These are phyloP conservation scores for Rhododendron williamsianum DNA, from an alignment of 148 eudicot genomes.

Conservation along the genomic window DNA sequence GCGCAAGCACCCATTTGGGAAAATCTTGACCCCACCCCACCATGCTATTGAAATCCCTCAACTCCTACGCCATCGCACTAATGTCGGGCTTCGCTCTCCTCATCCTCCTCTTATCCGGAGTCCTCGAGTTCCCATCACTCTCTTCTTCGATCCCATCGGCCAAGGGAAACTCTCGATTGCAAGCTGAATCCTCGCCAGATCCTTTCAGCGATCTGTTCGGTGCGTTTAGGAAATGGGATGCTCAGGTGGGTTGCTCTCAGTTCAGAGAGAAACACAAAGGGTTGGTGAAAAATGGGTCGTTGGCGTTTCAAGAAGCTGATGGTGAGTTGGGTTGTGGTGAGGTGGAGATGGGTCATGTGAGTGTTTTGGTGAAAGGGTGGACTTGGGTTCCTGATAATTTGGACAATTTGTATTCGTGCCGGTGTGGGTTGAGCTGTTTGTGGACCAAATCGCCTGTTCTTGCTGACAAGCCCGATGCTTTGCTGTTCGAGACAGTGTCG, in stretches of 20 bases:
- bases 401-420: constrained; percentile 78
- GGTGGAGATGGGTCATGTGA: constrained; percentile 61
- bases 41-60: constrained; percentile 48
- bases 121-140: constrained; percentile 45
- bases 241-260: constrained; percentile 58
- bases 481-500: constrained; percentile 68
- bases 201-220: constrained; percentile 52
- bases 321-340: constrained; percentile 38
- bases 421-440: constrained; percentile 82
- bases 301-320: constrained; percentile 43
- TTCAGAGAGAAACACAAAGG: constrained; percentile 43
- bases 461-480: constrained; percentile 82
- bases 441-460: constrained; percentile 84
- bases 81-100: constrained; percentile 45
- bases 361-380: constrained; percentile 84
- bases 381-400: constrained; percentile 96
- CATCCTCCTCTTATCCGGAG: constrained; percentile 45
- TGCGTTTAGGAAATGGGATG: constrained; percentile 64
- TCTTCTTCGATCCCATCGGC: constrained; percentile 30
- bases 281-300: constrained; percentile 37
- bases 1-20: neutral
- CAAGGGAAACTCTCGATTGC: neutral
- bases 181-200: constrained; percentile 28
- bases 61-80: constrained; percentile 35
- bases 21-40: neutral